Conservation (phyloP, 331 rosid species). For the Pyracantha coccinea region DNA sequence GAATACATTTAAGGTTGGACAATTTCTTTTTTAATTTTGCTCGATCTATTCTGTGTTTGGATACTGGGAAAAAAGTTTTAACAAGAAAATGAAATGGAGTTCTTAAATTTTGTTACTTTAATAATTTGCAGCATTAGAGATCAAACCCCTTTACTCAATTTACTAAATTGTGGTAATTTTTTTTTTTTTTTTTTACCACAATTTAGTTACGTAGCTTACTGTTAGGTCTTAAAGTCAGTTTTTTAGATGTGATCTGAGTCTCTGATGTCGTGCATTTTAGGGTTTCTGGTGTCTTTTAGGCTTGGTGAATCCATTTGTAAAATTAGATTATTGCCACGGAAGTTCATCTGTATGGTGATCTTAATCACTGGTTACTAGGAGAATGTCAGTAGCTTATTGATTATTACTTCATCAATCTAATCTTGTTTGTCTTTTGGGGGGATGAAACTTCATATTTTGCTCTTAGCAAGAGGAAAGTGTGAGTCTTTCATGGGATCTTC, state of each 20-base stretch:
- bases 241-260: constrained; percentile 6
- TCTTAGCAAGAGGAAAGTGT: not conserved
- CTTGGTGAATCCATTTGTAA: not conserved
- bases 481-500: not conserved
- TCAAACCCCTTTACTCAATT: not conserved
- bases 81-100: not conserved
- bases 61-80: not conserved
- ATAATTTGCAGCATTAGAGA: not conserved
- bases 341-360: not conserved
- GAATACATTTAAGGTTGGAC: constrained; percentile 68
- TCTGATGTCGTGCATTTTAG: not conserved
- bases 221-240: not conserved
- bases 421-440: not conserved
- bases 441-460: not conserved
- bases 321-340: not conserved
- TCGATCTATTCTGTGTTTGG: constrained; percentile 26
- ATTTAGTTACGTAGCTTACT: not conserved
- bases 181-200: not conserved
- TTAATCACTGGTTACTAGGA: not conserved
- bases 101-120: not conserved
- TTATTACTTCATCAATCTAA: not conserved
- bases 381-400: not conserved
- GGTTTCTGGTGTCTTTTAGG: not conserved
- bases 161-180: not conserved
- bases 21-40: constrained; percentile 1